Percentiles rank a stretch among this genome's conserved stretches.
These are phyloP conservation scores for Aspergillus biplanus DNA, from an alignment of 495 filamentous ascomycete genomes.

Conservation along the genomic window DNA sequence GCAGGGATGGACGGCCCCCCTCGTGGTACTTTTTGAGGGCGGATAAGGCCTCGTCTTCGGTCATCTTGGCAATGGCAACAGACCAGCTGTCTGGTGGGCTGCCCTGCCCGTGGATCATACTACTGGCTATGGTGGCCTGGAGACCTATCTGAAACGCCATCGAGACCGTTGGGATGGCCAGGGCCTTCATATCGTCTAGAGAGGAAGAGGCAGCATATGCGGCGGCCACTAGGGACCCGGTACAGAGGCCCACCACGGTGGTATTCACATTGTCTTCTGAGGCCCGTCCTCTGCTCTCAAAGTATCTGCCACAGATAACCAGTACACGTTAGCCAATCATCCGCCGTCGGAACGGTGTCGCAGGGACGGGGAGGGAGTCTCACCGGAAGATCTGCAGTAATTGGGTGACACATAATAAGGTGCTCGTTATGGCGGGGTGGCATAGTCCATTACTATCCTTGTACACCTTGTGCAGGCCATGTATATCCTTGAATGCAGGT, in stretches of 20 bases:
- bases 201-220: not conserved
- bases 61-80: not conserved
- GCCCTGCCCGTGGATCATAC: not conserved
- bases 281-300: not conserved
- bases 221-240: not conserved
- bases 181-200: not conserved
- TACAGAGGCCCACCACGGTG: not conserved
- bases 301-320: not conserved
- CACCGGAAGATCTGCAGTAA: not conserved
- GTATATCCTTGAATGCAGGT: not conserved
- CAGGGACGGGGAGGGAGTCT: not conserved
- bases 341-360: not conserved
- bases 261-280: not conserved
- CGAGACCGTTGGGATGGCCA: not conserved
- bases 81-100: not conserved
- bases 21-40: constrained; percentile 11
- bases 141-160: not conserved
- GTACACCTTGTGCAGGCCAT: not conserved
- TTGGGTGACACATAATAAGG: not conserved
- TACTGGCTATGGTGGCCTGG: not conserved
- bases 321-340: not conserved
- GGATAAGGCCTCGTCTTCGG: not conserved
- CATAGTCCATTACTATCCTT: not conserved
- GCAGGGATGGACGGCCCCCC: not conserved
- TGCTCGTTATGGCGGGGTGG: not conserved